These are phyloP conservation scores for Apiotrichum gracile DNA, from an alignment of 1,284 basidiomycete genomes.

Conservation along the genomic window DNA sequence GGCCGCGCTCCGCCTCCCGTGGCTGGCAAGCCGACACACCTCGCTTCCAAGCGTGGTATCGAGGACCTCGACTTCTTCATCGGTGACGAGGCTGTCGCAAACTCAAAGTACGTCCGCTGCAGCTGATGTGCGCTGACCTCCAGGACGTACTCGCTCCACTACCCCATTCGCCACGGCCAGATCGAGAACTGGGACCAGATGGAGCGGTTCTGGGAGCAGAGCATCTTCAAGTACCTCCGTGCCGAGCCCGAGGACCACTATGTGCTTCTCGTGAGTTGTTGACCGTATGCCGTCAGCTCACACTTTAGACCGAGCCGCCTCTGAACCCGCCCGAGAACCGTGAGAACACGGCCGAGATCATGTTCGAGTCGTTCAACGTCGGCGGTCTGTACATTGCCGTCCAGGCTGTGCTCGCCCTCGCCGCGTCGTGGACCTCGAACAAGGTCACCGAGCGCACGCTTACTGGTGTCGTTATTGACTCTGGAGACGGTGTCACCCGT, in stretches of 20 bases:
- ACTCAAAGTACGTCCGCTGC: conserved; percentile 67
- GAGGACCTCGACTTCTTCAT: conserved; percentile 99
- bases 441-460: conserved; percentile 87
- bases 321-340: conserved; percentile 98
- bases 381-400: conserved; percentile 89
- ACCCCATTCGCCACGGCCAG: conserved; percentile 96
- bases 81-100: conserved; percentile 94
- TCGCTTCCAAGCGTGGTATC: conserved; percentile 93
- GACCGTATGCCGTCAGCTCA: neutral
- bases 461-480: conserved; percentile 97
- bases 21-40: conserved; percentile 75
- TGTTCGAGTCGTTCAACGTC: conserved; percentile 99
- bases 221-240: conserved; percentile 98
- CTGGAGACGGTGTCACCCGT: conserved; percentile 95
- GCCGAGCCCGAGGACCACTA: conserved; percentile 99
- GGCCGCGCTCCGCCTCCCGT: conserved; percentile 44
- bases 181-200: conserved; percentile 99
- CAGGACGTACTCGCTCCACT: conserved; percentile 83
- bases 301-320: conserved; percentile 87
- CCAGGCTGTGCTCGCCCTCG: conserved; percentile 97
- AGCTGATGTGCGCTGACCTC: conserved; percentile 21
- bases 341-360: conserved; percentile 98
- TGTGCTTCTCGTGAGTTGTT: conserved; percentile 75
- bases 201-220: conserved; percentile 99
- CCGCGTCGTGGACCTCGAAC: conserved; percentile 94